Conservation (phyloP, 2,329 filamentous ascomycete species). For the Cercospora sp. region DNA sequence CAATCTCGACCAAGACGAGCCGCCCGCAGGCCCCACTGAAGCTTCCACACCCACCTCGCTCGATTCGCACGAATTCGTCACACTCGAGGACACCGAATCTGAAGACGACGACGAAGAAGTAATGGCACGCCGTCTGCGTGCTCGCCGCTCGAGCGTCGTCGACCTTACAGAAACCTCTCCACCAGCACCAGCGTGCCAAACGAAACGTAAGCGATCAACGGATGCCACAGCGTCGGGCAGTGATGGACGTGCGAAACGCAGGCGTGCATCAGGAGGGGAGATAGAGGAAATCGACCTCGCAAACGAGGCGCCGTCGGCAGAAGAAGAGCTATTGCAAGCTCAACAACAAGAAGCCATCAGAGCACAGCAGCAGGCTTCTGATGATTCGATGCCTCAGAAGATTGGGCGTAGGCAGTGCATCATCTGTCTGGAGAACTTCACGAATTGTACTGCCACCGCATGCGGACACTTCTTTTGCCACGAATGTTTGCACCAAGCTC, state of each 20-base stretch:
- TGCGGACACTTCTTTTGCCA: constrained; percentile 68
- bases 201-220: constrained; percentile 20
- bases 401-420: constrained; percentile 59
- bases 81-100: constrained; percentile 24
- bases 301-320: constrained; percentile 26
- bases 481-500: constrained; percentile 61
- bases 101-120: constrained; percentile 11
- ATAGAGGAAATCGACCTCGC: constrained; percentile 29
- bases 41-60: constrained; percentile 1
- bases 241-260: not conserved
- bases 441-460: constrained; percentile 59
- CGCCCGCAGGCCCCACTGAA: not conserved
- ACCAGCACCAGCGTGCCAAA: constrained; percentile 10
- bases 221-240: not conserved
- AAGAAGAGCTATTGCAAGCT: constrained; percentile 41
- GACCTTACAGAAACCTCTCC: constrained; percentile 22
- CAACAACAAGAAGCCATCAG: constrained; percentile 32
- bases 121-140: not conserved
- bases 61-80: constrained; percentile 25
- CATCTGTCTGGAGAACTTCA: constrained; percentile 64
- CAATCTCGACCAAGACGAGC: not conserved
- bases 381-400: constrained; percentile 33
- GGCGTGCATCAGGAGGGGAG: not conserved
- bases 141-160: constrained; percentile 15
- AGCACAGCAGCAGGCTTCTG: constrained; percentile 30